Conservation (phyloP, 2,329 filamentous ascomycete species). For the Falciphora oryzae region DNA sequence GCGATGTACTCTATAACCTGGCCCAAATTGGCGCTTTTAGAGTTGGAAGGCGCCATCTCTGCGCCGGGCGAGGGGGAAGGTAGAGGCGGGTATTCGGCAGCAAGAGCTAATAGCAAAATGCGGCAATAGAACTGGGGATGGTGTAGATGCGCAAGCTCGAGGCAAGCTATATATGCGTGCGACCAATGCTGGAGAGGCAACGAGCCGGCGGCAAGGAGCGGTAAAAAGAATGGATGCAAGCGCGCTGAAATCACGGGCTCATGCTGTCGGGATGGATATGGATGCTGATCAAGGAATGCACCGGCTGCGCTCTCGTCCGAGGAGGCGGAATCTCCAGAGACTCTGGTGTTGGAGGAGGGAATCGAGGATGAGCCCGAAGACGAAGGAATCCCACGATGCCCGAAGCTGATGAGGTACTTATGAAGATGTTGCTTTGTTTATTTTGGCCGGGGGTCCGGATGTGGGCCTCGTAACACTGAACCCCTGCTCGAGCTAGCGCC, state of each 20-base stretch:
- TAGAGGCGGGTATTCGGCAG: background rate
- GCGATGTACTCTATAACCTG: slow-evolving; percentile 96
- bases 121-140: background rate
- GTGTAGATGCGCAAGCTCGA: background rate
- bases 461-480: background rate
- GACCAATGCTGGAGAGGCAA: background rate
- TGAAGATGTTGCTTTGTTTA: background rate
- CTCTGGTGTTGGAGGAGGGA: slow-evolving; percentile 3
- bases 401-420: background rate
- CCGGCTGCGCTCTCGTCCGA: background rate
- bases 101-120: background rate
- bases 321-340: slow-evolving; percentile 1
- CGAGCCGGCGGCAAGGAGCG: background rate
- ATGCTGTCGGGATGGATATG: background rate
- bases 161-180: background rate
- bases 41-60: slow-evolving; percentile 45
- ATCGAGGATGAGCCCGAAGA: background rate
- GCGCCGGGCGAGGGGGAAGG: slow-evolving; percentile 1
- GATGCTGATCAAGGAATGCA: background rate
- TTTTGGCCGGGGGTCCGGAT: background rate
- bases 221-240: slow-evolving; percentile 6
- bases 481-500: background rate
- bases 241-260: background rate
- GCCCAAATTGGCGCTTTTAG: slow-evolving; percentile 58
- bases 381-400: background rate